Conservation (phyloP, 345 rosid species). For the Moricandia moricandioides region DNA sequence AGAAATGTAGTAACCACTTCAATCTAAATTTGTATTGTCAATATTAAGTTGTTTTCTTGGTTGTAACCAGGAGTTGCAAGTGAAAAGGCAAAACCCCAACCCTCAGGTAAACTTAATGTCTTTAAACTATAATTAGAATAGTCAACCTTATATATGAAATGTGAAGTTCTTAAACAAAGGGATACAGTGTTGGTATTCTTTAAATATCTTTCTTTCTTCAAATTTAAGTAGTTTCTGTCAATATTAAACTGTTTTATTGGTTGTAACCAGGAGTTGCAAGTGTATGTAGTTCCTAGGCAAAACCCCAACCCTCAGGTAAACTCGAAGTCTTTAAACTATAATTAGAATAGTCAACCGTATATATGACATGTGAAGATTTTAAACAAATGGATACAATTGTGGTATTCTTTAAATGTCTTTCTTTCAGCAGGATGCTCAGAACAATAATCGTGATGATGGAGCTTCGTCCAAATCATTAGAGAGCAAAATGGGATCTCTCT, state of each 20-base stretch:
- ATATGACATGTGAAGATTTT: not conserved
- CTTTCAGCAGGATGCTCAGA: not conserved
- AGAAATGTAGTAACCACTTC: not conserved
- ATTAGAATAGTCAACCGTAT: not conserved
- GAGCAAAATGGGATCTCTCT: not conserved
- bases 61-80: too few relatives aligned
- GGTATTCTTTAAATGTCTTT: not conserved
- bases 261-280: not conserved
- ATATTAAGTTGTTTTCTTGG: too few relatives aligned
- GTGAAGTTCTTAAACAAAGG: too few relatives aligned
- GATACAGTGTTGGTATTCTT: too few relatives aligned
- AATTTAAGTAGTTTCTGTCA: not conserved
- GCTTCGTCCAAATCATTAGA: slow-evolving; percentile 9
- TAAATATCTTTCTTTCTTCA: not conserved
- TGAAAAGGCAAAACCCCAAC: too few relatives aligned
- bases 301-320: not conserved
- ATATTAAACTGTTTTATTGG: not conserved
- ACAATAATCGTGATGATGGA: not conserved
- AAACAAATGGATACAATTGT: not conserved
- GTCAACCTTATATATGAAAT: too few relatives aligned
- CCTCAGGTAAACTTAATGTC: too few relatives aligned
- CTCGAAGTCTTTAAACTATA: not conserved
- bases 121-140: too few relatives aligned
- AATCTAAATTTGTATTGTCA: too few relatives aligned
- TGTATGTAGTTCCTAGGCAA: not conserved